phyloP scores from a whole-genome alignment of 129 eudicot genomes.

The Lactuca saligna region DNA sequence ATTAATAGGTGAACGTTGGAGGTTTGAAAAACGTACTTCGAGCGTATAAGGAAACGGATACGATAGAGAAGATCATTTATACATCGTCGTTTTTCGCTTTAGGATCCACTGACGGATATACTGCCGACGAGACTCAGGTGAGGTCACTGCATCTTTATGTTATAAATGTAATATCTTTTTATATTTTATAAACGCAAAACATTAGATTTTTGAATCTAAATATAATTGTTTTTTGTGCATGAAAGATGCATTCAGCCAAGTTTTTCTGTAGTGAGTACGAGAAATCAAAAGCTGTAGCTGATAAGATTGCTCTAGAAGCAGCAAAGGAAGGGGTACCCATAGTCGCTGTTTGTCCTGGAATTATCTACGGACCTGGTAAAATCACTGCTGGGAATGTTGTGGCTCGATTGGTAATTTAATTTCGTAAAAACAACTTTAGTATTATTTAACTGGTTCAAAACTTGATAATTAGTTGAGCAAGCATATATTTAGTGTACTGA shows the following conservation, averaged over 20 bases:
- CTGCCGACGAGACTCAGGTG: slow-evolving; percentile 82
- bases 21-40: slow-evolving; percentile 79
- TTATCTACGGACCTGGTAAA: slow-evolving; percentile 89
- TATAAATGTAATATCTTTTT: no score
- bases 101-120: slow-evolving; percentile 73
- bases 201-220: not conserved
- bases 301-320: slow-evolving; percentile 78
- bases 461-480: slow-evolving; percentile 6
- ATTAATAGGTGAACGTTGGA: slow-evolving; percentile 71
- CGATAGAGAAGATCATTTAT: slow-evolving; percentile 68
- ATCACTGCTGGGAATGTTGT: slow-evolving; percentile 78
- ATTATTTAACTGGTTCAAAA: not conserved
- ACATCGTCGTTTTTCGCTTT: slow-evolving; percentile 86
- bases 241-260: slow-evolving; percentile 64
- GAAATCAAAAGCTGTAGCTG: slow-evolving; percentile 75
- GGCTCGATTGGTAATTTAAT: slow-evolving; percentile 56
- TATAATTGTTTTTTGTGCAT: slow-evolving; percentile 18
- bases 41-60: slow-evolving; percentile 54
- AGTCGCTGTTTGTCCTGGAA: slow-evolving; percentile 85
- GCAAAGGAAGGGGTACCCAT: slow-evolving; percentile 84
- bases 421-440: no score
- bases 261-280: slow-evolving; percentile 83
- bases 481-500: no score
- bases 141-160: not conserved
- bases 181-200: no score